Percentiles rank a stretch among this genome's conserved stretches.
Evolutionary conservation across 2,329 filamentous ascomycete genomes (phyloP).

Genomic region (Fusarium verticillioides): DNA sequence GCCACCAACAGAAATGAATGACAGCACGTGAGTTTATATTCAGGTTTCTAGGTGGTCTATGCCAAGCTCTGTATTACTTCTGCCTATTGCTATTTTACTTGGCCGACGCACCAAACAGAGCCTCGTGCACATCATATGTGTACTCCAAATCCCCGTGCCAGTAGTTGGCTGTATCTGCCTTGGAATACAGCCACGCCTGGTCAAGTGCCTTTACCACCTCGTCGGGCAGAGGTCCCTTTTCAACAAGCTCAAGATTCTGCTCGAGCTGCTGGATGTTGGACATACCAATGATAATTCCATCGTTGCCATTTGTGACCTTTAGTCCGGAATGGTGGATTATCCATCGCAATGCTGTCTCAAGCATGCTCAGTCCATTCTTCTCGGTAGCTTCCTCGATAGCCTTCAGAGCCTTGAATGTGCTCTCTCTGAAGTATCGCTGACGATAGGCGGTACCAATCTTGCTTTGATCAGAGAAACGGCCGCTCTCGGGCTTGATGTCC

Average conservation of each 20-base stretch:
- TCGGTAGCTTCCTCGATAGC: slow-evolving; percentile 74
- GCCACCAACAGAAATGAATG: slow-evolving; percentile 10
- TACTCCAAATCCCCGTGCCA: slow-evolving; percentile 73
- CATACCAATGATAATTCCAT: slow-evolving; percentile 70
- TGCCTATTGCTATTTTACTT: slow-evolving; percentile 48
- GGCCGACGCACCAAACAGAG: slow-evolving; percentile 62
- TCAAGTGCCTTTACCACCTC: slow-evolving; percentile 81
- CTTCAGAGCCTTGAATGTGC: slow-evolving; percentile 70
- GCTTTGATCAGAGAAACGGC: slow-evolving; percentile 74
- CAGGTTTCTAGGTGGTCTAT: background rate
- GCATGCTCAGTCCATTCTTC: slow-evolving; percentile 74
- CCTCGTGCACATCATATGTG: slow-evolving; percentile 71
- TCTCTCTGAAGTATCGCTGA: slow-evolving; percentile 77
- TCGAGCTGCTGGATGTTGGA: slow-evolving; percentile 68
- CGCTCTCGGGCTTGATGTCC: slow-evolving; percentile 70
- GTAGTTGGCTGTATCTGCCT: slow-evolving; percentile 64
- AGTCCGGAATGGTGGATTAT: slow-evolving; percentile 75
- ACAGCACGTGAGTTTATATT: slow-evolving; percentile 11
- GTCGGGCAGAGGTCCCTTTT: slow-evolving; percentile 78
- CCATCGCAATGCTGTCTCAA: slow-evolving; percentile 82
- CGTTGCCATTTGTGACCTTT: slow-evolving; percentile 62
- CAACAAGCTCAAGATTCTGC: slow-evolving; percentile 66
- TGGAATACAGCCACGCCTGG: slow-evolving; percentile 79
- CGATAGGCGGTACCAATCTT: slow-evolving; percentile 68
- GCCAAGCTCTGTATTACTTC: slow-evolving; percentile 1